phyloP scores from a whole-genome alignment of 257 asterid genomes.

The Penstemon eatonii region DNA sequence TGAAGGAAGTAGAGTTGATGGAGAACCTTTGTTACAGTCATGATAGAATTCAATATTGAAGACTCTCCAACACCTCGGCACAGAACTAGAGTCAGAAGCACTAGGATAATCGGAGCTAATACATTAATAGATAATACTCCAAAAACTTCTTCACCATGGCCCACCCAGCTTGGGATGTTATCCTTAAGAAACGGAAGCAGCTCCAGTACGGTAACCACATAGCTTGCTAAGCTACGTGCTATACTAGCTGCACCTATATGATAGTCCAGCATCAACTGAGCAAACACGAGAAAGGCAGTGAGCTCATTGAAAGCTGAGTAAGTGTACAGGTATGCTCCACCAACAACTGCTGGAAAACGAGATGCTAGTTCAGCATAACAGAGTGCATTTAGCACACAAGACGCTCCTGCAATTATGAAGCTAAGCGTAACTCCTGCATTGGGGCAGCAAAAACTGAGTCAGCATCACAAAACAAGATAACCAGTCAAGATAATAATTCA shows the following conservation, averaged over 20 bases:
- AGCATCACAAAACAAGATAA: slow-evolving; percentile 24
- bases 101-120: slow-evolving; percentile 78
- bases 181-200: slow-evolving; percentile 68
- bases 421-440: slow-evolving; percentile 85
- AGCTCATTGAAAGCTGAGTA: slow-evolving; percentile 98
- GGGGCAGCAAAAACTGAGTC: slow-evolving; percentile 25
- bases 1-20: slow-evolving; percentile 18
- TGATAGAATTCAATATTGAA: slow-evolving; percentile 68
- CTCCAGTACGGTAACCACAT: slow-evolving; percentile 68
- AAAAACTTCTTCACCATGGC: slow-evolving; percentile 77
- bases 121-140: slow-evolving; percentile 71
- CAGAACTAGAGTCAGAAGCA: slow-evolving; percentile 71
- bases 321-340: slow-evolving; percentile 90
- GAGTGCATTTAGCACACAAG: slow-evolving; percentile 85
- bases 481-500: background rate
- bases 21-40: slow-evolving; percentile 81
- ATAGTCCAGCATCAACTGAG: slow-evolving; percentile 93
- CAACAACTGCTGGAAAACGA: slow-evolving; percentile 97
- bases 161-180: slow-evolving; percentile 83
- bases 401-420: slow-evolving; percentile 86
- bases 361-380: slow-evolving; percentile 94
- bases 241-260: slow-evolving; percentile 98
- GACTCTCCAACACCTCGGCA: slow-evolving; percentile 96
- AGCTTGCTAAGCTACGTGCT: slow-evolving; percentile 97
- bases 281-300: slow-evolving; percentile 85